Base-by-base conservation (phyloP, 805 yeast genomes). In the Candida maris region DNA sequence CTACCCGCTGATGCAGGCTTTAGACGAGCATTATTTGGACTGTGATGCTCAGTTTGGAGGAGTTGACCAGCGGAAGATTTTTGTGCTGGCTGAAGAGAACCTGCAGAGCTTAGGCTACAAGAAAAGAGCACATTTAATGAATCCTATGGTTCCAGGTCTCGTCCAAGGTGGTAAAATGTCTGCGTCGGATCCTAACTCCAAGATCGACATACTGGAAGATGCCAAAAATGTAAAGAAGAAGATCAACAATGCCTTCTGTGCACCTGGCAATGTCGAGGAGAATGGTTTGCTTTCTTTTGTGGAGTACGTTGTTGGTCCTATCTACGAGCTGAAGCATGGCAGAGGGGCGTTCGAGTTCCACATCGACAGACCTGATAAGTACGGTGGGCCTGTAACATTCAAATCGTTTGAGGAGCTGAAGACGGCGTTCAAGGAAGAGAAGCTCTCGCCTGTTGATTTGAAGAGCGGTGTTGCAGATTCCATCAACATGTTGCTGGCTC, bases 81-180 rank as follows among this genome's bases (percentile, higher is more conserved):
- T 93, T 51, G 97, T 88, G 19, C 73, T 93, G 37, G 97, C 98
- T 6, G 98, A 93, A 64, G 98, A 93, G 67, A 82, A 85, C 65
- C 76, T 93, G 59, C 89, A 81, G 28, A 58, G 77, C 34, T 55
- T 93, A 38, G 97, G 97, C 27, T 93, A 91, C 81, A 86, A 85
- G 67, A 93, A 93, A 73, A 82, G 99, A 62, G 98, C 95, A 20
- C 99, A 93, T 67, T 72, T 93, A 59, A 93, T 93, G 99, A 93
- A 93, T 69, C 91, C 88, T 37, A 91, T 93, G 97, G 96, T 94
- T 31, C 98, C 98, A 33, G 97, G 98, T 37, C 76, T 93, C 52
- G 79, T 83, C 21, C 96, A 89, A 66, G 97, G 97, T 52, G 98
- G 94, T 55, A 93, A 93, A 62, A 93, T 93, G 99, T 86, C 96